Base-by-base conservation (phyloP, 2,329 filamentous ascomycete genomes). In the Aspergillus persii region DNA sequence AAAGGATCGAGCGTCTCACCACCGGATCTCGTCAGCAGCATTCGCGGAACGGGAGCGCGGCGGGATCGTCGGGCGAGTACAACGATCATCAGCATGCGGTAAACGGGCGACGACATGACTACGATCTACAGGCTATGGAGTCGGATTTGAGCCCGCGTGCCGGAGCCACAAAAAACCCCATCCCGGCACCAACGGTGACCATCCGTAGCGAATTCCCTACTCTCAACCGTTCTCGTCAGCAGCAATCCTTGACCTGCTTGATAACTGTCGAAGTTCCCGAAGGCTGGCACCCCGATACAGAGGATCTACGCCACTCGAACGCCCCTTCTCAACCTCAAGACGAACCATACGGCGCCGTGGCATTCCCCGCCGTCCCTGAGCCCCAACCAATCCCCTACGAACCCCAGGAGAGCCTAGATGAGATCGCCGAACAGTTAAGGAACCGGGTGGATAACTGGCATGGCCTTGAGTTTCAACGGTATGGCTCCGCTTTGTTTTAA, bases 371-470 rank as follows among this genome's bases (percentile, higher is more conserved):
- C 48, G 70, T 74, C 44, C 75, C 76, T 50, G 74, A 75, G 30
- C 83, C 86, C 8, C 82, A 84, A 2, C 86, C 89, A 63, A 83
- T 85, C 60, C 89, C 89, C 1, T 91, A 90, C 66, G 91, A 96
- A 73, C 84, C 90, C 2, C 82, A 86, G 2, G 90, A 93, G 67
- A 87, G 87, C 4, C 75, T 98, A 58, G 89, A 95, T 56, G 88
- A 94, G 64, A 90, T 95, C 71, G 96, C 93, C 0, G 91, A 97
- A 70, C 91, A 88, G 63, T 79, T 99, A 59, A 87, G 91, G 59
- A 86, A 81, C 50, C 88, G 93, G n/a, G 95, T 99, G 9, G 95
- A 99, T 69, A 97, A 98, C 68, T 99, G 95, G 95, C 95, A 99
- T 73, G 94, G 95, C 0, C 82, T 99, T 23, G 94, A 98, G 71